Evolutionary conservation across 208 protist genomes (phyloP).

Genomic region (Acanthamoeba royreba): DNA sequence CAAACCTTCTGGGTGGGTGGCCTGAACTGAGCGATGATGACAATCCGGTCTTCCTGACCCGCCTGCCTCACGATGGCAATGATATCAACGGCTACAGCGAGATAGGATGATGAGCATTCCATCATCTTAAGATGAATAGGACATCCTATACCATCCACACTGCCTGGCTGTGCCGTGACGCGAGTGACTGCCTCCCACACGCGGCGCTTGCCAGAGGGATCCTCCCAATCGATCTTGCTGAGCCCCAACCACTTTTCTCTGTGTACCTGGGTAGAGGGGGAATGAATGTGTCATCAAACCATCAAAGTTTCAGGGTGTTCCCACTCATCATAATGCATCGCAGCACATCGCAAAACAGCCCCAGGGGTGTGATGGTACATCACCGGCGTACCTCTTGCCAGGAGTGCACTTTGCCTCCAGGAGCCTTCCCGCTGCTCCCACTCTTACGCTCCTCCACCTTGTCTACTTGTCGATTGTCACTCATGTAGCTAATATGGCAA

Average conservation of each 20-base stretch:
- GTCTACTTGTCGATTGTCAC: no score
- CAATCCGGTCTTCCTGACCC: not conserved
- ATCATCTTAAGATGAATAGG: not conserved
- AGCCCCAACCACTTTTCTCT: not conserved
- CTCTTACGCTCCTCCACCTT: no score
- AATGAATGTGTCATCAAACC: not conserved
- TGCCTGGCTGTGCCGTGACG: not conserved
- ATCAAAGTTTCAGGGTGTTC: no score
- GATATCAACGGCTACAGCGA: not conserved
- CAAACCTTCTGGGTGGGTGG: not conserved
- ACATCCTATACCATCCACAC: not conserved
- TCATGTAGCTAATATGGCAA: no score
- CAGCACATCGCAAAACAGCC: not conserved
- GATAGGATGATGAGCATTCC: not conserved
- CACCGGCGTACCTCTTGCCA: not conserved
- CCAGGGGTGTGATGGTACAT: no score
- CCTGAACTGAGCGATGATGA: slow-evolving; percentile 7
- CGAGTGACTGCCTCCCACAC: not conserved
- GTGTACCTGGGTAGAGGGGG: not conserved
- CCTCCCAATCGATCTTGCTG: not conserved
- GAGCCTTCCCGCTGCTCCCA: no score
- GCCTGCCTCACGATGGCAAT: not conserved
- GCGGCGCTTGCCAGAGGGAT: not conserved
- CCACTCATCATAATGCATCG: not conserved
- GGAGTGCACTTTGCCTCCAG: not conserved